phyloP scores from a whole-genome alignment of 331 rosid genomes.

The Quercus tomentella region DNA sequence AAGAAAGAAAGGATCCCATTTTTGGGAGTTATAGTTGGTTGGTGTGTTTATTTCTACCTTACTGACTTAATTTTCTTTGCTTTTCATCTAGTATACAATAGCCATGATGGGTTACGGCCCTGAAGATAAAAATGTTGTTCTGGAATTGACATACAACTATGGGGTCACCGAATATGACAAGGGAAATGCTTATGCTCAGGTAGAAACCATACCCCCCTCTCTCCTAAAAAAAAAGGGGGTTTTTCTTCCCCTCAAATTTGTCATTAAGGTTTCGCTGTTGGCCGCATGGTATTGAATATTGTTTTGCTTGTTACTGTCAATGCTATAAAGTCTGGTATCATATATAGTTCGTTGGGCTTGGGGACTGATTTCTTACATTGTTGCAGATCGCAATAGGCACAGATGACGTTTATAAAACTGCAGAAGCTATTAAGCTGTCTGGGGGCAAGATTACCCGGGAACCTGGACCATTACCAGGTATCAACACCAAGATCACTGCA shows the following conservation, averaged over 20 bases:
- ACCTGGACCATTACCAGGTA: conserved; percentile 83
- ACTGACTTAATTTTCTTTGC: conserved; percentile 14
- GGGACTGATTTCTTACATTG: conserved; percentile 12
- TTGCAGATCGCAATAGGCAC: conserved; percentile 85
- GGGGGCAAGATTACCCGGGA: conserved; percentile 87
- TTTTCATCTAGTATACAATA: conserved; percentile 45
- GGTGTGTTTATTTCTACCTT: background rate
- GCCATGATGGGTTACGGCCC: conserved; percentile 90
- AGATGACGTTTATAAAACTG: conserved; percentile 86
- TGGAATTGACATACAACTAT: conserved; percentile 87
- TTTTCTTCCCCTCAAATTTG: background rate
- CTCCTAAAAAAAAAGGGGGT: background rate
- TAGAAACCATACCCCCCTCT: conserved; percentile 1
- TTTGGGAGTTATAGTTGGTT: background rate
- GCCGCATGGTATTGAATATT: background rate
- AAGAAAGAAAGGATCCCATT: background rate
- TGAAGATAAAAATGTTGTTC: conserved; percentile 72
- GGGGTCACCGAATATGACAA: conserved; percentile 77
- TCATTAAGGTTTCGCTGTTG: background rate
- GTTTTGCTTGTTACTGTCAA: background rate
- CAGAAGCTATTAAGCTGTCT: conserved; percentile 79
- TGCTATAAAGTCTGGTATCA: background rate
- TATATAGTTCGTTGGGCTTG: conserved; percentile 6
- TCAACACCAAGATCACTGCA: conserved; percentile 78
- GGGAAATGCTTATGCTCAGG: conserved; percentile 97